Evolutionary conservation across 148 eudicot species (phyloP).

Genomic region (Chenopodium berlandieri): DNA sequence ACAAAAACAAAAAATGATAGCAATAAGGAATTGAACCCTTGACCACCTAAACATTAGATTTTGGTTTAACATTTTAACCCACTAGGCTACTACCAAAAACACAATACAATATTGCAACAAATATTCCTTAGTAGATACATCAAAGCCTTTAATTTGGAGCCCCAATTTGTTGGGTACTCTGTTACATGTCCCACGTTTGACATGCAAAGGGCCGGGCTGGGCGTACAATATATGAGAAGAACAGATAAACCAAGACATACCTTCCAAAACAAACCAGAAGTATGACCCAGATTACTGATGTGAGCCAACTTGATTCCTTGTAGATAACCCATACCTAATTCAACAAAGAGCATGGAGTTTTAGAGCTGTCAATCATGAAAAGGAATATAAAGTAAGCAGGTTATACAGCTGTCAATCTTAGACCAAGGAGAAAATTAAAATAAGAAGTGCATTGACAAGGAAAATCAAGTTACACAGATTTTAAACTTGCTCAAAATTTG

Average conservation of each 20-base stretch:
- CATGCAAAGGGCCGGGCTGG: too few species aligned
- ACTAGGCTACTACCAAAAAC: too few species aligned
- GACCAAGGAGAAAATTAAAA: not conserved
- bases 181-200: too few species aligned
- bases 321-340: conserved; percentile 74
- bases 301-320: conserved; percentile 68
- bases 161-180: too few species aligned
- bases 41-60: too few species aligned
- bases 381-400: too few species aligned
- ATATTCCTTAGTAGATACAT: too few species aligned
- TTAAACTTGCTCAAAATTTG: not conserved
- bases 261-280: conserved; percentile 75
- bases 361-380: not conserved
- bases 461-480: not conserved
- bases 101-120: too few species aligned
- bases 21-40: too few species aligned
- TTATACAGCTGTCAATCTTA: not conserved
- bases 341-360: conserved; percentile 3
- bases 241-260: conserved; percentile 30
- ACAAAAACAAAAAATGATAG: too few species aligned
- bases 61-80: too few species aligned
- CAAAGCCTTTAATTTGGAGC: too few species aligned
- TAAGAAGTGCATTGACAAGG: not conserved
- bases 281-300: conserved; percentile 52
- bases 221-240: not conserved